Conservation (phyloP, 106 monocot genomes). For the Triglochin maritima region DNA sequence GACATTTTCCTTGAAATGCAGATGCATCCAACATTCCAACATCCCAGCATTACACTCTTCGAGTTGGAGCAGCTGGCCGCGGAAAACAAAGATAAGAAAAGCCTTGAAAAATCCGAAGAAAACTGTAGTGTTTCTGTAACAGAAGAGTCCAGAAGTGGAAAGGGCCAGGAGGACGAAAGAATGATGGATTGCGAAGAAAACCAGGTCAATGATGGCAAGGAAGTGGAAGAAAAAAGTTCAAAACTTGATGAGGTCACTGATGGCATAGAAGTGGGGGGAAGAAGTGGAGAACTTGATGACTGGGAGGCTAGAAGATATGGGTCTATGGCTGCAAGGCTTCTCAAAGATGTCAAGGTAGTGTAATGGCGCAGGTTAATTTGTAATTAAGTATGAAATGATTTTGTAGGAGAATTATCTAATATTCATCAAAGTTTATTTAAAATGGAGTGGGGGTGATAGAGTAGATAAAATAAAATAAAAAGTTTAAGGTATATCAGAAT, state of each 20-base stretch:
- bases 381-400: not conserved
- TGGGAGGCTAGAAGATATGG: conserved; percentile 81
- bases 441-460: no score
- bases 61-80: conserved; percentile 46
- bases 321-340: conserved; percentile 72
- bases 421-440: no score
- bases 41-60: conserved; percentile 72
- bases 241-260: no score
- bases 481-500: no score
- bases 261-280: not conserved
- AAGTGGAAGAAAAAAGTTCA: not conserved
- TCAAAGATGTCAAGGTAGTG: conserved; percentile 51
- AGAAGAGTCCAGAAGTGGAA: conserved; percentile 3
- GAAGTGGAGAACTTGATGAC: conserved; percentile 29
- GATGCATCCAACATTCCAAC: conserved; percentile 86
- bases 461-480: no score
- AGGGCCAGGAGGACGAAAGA: conserved; percentile 1
- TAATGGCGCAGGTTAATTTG: not conserved
- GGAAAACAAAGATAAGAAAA: conserved; percentile 6
- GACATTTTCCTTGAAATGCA: conserved; percentile 16
- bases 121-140: not conserved
- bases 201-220: not conserved
- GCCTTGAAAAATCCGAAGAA: not conserved
- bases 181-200: not conserved
- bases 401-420: no score